Conservation (phyloP, 257 asterid genomes). For the Ligustrum vulgare region DNA sequence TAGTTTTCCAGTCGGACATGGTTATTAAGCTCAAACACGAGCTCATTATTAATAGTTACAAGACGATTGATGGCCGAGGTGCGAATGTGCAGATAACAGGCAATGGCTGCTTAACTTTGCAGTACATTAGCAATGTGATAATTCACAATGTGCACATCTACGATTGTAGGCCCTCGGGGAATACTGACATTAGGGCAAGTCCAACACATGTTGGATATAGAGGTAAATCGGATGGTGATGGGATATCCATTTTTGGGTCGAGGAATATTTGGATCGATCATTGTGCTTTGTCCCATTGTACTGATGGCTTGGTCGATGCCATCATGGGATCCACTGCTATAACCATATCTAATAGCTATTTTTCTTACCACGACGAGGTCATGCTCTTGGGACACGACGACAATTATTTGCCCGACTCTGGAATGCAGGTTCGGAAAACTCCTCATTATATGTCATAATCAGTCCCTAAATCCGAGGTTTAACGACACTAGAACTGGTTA, state of each 20-base stretch:
- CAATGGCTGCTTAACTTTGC: conserved; percentile 71
- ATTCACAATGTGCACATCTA: conserved; percentile 64
- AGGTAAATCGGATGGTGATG: conserved; percentile 84
- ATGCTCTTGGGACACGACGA: conserved; percentile 85
- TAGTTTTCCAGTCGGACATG: conserved; percentile 63
- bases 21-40: conserved; percentile 65
- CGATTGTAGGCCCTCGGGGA: conserved; percentile 67
- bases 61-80: conserved; percentile 76
- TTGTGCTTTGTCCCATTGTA: conserved; percentile 71
- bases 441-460: not conserved
- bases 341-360: conserved; percentile 72
- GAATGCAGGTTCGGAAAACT: conserved; percentile 66
- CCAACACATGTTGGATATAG: conserved; percentile 71
- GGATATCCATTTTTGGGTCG: conserved; percentile 55
- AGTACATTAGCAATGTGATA: conserved; percentile 59
- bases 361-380: conserved; percentile 74
- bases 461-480: not conserved
- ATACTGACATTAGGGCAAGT: conserved; percentile 53
- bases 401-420: conserved; percentile 52
- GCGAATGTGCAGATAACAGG: conserved; percentile 66
- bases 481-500: not conserved
- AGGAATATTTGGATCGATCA: conserved; percentile 84
- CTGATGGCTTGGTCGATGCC: conserved; percentile 78
- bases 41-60: conserved; percentile 61
- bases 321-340: conserved; percentile 83